Base-by-base conservation (phyloP, 441 rosid genomes). In the Corymbia citriodora region DNA sequence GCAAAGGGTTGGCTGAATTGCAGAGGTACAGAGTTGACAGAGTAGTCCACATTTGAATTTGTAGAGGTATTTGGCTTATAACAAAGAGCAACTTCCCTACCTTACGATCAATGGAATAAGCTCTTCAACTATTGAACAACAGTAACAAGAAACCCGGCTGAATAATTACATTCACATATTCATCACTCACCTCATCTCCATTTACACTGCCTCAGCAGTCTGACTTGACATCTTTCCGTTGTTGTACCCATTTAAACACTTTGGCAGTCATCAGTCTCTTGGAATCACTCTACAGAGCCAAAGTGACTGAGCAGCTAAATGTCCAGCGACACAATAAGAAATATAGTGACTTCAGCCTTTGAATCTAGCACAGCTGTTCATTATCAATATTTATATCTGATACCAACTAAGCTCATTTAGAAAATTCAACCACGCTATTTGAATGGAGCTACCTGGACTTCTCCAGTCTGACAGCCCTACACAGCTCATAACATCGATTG, bases 401-500 rank as follows among this genome's bases (percentile, higher is more conserved):
- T 23, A 45, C 85, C 53, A 45, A 79, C 85, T 79, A 79, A 79
- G 45, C 45, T 79, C 52, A 79, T 79, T 45, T 45, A 45, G 85
- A 79, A 79, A 79, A 45, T 45, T 45, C 52, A 79, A 53, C 45
- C 88, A 53, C 48, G 63, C 57, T 87, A 55, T 52, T 18, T n/a
- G 63, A 87, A 52, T n/a, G 88, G 63, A 87, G 88, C 63, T 21
- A 12, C 10, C 11, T 11, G 3, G 48, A 17, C 88, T 87, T 53
- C 85, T 79, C 85, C 16, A 18, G n/a, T 89, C 89, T 55, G 55
- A 72, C 11, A 83, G 87, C 88, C 89, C 90, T 82, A 89, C 90
- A 89, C 90, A 90, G 87, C 92, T 89, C 88, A 79, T 23, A 86
- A 90, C 91, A 87, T 83, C 55, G 85, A 92, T 83, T 89, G 52